These are phyloP conservation scores for Centaurea solstitialis DNA, from an alignment of 129 eudicot genomes.

Conservation along the genomic window DNA sequence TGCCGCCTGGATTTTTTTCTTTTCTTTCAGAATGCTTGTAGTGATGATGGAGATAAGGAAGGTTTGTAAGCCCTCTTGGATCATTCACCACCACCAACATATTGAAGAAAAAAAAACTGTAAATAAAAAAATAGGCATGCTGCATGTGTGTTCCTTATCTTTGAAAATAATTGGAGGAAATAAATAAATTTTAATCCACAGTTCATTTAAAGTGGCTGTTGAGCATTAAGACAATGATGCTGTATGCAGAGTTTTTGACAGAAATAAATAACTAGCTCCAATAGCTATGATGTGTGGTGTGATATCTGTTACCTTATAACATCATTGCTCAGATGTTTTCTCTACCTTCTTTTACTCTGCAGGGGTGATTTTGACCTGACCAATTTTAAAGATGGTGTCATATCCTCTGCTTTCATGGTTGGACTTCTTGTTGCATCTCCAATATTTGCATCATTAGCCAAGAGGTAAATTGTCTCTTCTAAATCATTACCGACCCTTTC, in stretches of 20 bases:
- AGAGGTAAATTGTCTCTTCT: conserved; percentile 53
- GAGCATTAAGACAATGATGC: not conserved
- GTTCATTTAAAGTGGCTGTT: not conserved
- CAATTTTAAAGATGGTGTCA: conserved; percentile 86
- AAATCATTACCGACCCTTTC: conserved; percentile 3
- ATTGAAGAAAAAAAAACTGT: not conserved
- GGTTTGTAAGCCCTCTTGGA: not conserved
- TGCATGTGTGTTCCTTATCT: not conserved
- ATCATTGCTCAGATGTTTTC: not conserved
- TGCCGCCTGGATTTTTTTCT: not conserved
- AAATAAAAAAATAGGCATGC: not conserved
- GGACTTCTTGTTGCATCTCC: conserved; percentile 96
- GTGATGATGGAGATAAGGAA: not conserved
- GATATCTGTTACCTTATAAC: conserved; percentile 15
- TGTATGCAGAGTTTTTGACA: not conserved
- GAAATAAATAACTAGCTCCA: conserved; percentile 8
- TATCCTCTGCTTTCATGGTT: conserved; percentile 97
- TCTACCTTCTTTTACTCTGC: conserved; percentile 19
- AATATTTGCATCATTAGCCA: conserved; percentile 84
- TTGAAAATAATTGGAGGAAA: not conserved
- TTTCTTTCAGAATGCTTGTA: not conserved
- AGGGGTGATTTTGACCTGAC: conserved; percentile 83
- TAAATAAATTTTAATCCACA: not conserved
- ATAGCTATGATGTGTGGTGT: not conserved
- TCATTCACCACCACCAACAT: not conserved